Percentiles rank a stretch among this genome's conserved stretches.
phyloP scores from a whole-genome alignment of 768 basidiomycete species.

The Tubosaeta brunneosetosa region DNA sequence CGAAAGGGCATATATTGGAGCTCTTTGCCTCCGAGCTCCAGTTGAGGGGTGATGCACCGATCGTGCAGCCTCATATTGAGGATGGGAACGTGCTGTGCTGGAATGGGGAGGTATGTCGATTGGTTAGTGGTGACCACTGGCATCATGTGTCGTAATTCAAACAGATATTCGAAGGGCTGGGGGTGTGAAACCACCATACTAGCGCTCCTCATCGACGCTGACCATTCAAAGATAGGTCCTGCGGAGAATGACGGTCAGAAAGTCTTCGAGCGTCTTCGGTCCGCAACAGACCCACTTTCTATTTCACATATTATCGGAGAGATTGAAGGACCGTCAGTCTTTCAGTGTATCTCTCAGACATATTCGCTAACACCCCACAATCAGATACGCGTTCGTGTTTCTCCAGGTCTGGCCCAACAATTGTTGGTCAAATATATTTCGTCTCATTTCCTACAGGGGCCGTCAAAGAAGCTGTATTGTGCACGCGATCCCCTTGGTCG shows the following conservation, averaged over 20 bases:
- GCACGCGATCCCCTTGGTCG: conserved; percentile 82
- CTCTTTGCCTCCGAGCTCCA: conserved; percentile 76
- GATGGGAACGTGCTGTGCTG: conserved; percentile 68
- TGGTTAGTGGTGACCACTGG: neutral
- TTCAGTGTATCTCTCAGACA: neutral
- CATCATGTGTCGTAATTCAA: neutral
- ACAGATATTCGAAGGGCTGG: conserved; percentile 75
- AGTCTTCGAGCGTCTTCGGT: conserved; percentile 35
- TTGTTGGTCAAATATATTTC: neutral
- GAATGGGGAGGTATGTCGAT: conserved; percentile 70
- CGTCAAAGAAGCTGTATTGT: conserved; percentile 54
- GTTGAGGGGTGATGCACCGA: conserved; percentile 52
- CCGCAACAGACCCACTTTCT: conserved; percentile 29
- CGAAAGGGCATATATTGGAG: conserved; percentile 29
- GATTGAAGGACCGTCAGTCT: conserved; percentile 79
- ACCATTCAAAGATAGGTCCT: conserved; percentile 42
- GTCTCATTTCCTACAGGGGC: conserved; percentile 32
- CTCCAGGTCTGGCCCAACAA: conserved; percentile 53
- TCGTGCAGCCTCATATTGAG: conserved; percentile 65
- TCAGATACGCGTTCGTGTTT: conserved; percentile 76
- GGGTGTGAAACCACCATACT: conserved; percentile 39
- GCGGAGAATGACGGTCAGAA: conserved; percentile 72
- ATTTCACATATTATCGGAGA: conserved; percentile 49
- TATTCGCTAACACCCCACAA: neutral
- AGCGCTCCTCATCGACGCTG: neutral